A percentile compares a stretch with the other conserved stretches of the same genome.
phyloP scores from a whole-genome alignment of 176 grass and related monocot genomes.

The Carex pumila region DNA sequence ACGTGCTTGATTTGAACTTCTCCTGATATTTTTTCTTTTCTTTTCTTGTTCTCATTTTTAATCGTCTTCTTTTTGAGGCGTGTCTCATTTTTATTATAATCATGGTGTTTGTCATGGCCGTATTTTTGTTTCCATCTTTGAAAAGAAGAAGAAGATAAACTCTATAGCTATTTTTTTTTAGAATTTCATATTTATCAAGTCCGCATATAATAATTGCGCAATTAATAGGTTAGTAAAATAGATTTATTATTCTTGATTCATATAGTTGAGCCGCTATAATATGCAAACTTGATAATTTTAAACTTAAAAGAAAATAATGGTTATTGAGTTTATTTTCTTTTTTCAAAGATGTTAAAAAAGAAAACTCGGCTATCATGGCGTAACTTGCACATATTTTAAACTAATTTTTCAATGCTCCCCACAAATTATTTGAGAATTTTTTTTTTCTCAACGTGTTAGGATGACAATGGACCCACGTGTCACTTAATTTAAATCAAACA shows the following conservation, averaged over 20 bases:
- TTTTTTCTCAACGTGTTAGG: background rate
- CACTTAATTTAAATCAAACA: background rate
- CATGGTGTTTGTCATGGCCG: background rate
- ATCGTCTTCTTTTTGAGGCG: background rate
- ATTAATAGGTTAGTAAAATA: no score
- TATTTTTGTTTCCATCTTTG: no score
- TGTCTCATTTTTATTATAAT: background rate
- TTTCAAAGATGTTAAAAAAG: no score
- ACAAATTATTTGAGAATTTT: background rate
- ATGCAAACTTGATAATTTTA: no score
- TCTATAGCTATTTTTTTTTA: no score
- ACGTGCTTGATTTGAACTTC: constrained; percentile 16
- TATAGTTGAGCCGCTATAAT: no score
- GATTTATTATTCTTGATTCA: no score
- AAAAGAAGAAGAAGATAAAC: no score
- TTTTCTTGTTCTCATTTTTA: background rate
- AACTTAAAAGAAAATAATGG: no score
- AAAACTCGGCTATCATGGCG: background rate
- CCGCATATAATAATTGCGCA: no score
- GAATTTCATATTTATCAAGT: no score
- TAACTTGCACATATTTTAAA: background rate
- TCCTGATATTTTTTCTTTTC: background rate
- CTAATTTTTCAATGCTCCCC: background rate
- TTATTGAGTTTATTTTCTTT: no score
- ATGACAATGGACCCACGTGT: background rate